These are phyloP conservation scores for Candida suzukii DNA, from an alignment of 805 yeast species.

Conservation along the genomic window DNA sequence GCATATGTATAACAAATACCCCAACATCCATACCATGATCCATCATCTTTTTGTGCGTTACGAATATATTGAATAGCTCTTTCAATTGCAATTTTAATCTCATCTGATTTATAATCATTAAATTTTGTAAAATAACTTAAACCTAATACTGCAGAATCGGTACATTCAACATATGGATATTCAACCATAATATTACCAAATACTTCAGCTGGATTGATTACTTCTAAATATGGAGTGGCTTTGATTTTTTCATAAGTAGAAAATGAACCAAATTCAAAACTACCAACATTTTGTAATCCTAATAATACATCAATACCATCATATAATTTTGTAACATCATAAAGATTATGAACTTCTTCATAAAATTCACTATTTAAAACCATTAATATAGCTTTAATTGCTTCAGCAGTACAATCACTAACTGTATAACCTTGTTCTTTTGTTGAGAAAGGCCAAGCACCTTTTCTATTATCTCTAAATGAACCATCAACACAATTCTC, in stretches of 20 bases:
- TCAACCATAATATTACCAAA: constrained; percentile 98
- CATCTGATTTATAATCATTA: constrained; percentile 57
- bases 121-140: constrained; percentile 67
- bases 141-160: constrained; percentile 91
- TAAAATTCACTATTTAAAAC: constrained; percentile 61
- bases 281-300: constrained; percentile 68
- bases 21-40: constrained; percentile 99
- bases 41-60: constrained; percentile 65
- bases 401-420: constrained; percentile 95
- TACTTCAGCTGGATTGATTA: constrained; percentile 92
- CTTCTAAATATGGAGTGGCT: constrained; percentile 70
- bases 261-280: constrained; percentile 83
- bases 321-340: constrained; percentile 46
- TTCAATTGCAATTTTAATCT: constrained; percentile 61
- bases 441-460: constrained; percentile 96
- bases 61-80: constrained; percentile 71
- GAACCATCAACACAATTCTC: constrained; percentile 71
- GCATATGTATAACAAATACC: constrained; percentile 96
- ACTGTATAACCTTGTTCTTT: constrained; percentile 95
- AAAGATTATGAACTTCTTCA: constrained; percentile 28
- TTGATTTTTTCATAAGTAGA: constrained; percentile 86
- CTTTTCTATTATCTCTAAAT: constrained; percentile 75
- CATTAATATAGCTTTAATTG: constrained; percentile 90
- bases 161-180: constrained; percentile 96
- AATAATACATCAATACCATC: constrained; percentile 74